These are phyloP conservation scores for Claviceps lovelessii DNA, from an alignment of 2,329 filamentous ascomycete species.

Conservation along the genomic window DNA sequence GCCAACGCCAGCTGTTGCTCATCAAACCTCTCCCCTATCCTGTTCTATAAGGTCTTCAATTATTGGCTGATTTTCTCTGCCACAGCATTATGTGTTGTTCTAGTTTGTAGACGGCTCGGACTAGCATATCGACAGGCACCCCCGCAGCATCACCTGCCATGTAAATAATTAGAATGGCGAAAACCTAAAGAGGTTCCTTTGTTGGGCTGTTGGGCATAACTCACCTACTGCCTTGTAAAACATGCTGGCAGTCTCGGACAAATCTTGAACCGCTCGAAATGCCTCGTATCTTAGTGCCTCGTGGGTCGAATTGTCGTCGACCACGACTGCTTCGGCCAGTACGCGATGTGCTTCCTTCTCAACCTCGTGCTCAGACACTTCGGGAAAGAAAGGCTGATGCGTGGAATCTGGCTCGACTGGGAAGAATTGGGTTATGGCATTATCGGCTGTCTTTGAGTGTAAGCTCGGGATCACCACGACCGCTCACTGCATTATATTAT, in stretches of 20 bases:
- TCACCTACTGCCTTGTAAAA: constrained; percentile 22
- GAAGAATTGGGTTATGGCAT: constrained; percentile 21
- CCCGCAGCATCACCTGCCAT: constrained; percentile 19
- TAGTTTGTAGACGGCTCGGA: constrained; percentile 24
- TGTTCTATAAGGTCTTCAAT: background rate
- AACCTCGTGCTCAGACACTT: constrained; percentile 14
- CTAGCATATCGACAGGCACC: constrained; percentile 19
- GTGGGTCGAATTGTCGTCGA: background rate
- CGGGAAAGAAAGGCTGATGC: constrained; percentile 7
- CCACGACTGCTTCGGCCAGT: constrained; percentile 9
- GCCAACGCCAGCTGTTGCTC: background rate
- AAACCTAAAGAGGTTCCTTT: too few relatives aligned
- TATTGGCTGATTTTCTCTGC: constrained; percentile 13
- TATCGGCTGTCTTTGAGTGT: constrained; percentile 11
- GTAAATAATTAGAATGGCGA: background rate
- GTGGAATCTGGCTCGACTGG: constrained; percentile 14
- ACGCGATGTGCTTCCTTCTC: constrained; percentile 11
- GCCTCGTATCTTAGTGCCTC: constrained; percentile 14
- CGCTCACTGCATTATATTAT: background rate
- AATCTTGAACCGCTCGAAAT: constrained; percentile 18
- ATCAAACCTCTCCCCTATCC: background rate
- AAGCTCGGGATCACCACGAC: background rate
- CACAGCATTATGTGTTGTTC: constrained; percentile 21
- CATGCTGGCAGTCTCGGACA: constrained; percentile 16
- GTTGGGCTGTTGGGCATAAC: constrained; percentile 1